A percentile compares a stretch with the other conserved stretches of the same genome.
These are phyloP conservation scores for Mycena galericulata DNA, from an alignment of 768 basidiomycete genomes.

Conservation along the genomic window DNA sequence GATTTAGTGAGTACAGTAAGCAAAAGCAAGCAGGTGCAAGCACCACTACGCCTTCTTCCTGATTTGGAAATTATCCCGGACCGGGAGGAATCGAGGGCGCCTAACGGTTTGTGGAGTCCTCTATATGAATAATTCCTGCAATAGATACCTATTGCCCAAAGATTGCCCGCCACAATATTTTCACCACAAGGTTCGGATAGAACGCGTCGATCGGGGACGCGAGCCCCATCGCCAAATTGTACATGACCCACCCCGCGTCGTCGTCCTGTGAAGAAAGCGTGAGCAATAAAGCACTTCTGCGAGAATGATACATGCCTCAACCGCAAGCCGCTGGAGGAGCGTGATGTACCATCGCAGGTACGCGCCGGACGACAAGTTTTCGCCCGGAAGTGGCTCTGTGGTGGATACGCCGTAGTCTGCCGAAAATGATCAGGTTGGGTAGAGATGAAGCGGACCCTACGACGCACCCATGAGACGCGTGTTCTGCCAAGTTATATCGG, in stretches of 20 bases:
- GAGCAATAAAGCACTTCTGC: background rate
- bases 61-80: no score
- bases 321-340: slow-evolving; percentile 23
- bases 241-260: slow-evolving; percentile 26
- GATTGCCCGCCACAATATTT: slow-evolving; percentile 32
- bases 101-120: no score
- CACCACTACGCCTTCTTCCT: no score
- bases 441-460: background rate
- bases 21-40: no score
- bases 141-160: background rate
- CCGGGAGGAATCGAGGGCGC: no score
- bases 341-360: slow-evolving; percentile 9
- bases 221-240: slow-evolving; percentile 26
- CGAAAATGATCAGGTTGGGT: background rate
- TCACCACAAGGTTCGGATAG: slow-evolving; percentile 35
- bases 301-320: slow-evolving; percentile 24
- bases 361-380: slow-evolving; percentile 3
- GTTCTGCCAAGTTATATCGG: slow-evolving; percentile 21
- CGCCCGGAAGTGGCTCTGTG: background rate
- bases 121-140: no score
- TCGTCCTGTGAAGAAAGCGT: slow-evolving; percentile 30
- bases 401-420: slow-evolving; percentile 9
- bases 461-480: slow-evolving; percentile 23
- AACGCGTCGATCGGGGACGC: slow-evolving; percentile 33
- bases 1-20: no score